Base-by-base conservation (phyloP, 371 early-diverging fungal genomes). In the Parasitella parasitica region DNA sequence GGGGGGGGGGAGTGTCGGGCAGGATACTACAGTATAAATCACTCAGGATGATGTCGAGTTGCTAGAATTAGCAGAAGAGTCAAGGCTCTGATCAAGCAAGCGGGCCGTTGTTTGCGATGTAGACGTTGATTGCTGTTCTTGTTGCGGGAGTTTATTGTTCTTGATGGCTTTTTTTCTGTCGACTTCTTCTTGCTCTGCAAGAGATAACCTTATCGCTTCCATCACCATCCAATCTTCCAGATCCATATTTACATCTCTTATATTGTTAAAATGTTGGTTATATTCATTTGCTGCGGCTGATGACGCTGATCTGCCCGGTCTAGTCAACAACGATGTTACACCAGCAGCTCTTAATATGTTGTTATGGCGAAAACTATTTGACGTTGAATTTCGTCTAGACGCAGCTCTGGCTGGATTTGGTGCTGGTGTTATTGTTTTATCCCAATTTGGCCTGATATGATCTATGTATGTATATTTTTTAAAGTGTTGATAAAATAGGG, bases 181-280 rank as follows among this genome's bases (percentile, higher is more conserved):
- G 7, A 68, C 63, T 32, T 83, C 83, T 50, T 88, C 84, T 64
- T 84, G 80, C 63, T 88, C 91, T 59, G 82, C 77, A 58, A 93
- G 72, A 52, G 90, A 89, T 54, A 81, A 75, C 22, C 95, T 75
- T 50, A 96, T 91, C 0, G 96, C 97, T 71, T 95, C 94, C 86
- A 93, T 89, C 0, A 96, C 76, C 94, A 96, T 89, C 72, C 92
- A 72, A 67, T 95, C 96, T 53, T 96, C 96, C 28, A 96, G 59
- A 65, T 95, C 94, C 60, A 83, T 88, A 62, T 85, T 92, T 83
- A 87, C 87, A 64, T 74, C 87, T 65, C 75, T 77, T 86, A 92
- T 85, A 2, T 86, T 92, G 6, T 73, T 32, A 15, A 87, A 54
- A 48, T 84, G 87, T 16, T 79, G 78, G 46, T 71, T 73, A 54